Evolutionary conservation across 331 rosid species (phyloP).

Genomic region (Spiraea crenata): DNA sequence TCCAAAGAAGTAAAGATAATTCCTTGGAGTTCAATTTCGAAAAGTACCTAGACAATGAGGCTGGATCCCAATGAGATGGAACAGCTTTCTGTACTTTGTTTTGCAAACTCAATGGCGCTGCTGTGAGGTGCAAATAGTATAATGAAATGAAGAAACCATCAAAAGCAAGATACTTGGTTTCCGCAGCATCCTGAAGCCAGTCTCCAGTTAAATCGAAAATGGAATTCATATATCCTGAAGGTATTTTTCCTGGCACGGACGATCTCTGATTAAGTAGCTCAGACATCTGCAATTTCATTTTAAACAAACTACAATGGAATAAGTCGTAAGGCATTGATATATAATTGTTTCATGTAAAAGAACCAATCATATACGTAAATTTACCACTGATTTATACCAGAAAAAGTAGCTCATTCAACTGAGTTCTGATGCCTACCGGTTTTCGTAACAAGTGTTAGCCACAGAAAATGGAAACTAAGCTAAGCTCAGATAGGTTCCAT

Average conservation of each 20-base stretch:
- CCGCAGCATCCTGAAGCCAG: constrained; percentile 86
- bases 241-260: constrained; percentile 83
- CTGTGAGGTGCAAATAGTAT: constrained; percentile 71
- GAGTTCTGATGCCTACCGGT: neutral
- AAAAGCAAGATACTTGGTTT: constrained; percentile 73
- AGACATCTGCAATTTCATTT: constrained; percentile 72
- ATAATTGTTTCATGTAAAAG: neutral
- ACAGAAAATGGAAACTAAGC: neutral
- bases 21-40: neutral
- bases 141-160: constrained; percentile 88
- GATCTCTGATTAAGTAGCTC: constrained; percentile 84
- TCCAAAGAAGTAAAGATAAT: neutral
- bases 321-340: neutral
- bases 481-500: neutral
- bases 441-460: neutral
- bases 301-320: constrained; percentile 3
- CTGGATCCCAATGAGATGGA: constrained; percentile 96
- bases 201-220: constrained; percentile 77
- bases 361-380: neutral
- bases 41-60: constrained; percentile 72
- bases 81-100: constrained; percentile 79
- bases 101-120: constrained; percentile 60
- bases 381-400: neutral
- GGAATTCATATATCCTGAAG: constrained; percentile 89
- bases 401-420: neutral